A percentile compares a stretch with the other conserved stretches of the same genome.
phyloP scores from a whole-genome alignment of 2,329 filamentous ascomycete species.

The Zymoseptoria pseudotritici region DNA sequence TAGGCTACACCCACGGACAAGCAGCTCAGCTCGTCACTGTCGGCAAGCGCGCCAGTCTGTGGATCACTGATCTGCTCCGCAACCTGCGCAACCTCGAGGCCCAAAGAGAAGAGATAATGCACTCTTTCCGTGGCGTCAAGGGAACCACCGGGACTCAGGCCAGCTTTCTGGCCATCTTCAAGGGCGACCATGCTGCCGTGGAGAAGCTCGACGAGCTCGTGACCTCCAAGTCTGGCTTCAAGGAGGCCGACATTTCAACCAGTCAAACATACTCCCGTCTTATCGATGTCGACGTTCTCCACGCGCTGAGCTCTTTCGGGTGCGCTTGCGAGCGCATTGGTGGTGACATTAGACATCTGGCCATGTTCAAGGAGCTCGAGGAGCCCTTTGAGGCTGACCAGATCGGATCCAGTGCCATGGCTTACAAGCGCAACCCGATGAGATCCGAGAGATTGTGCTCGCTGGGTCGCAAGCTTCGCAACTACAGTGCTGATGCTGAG shows the following conservation, averaged over 20 bases:
- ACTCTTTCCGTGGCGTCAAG: slow-evolving; percentile 63
- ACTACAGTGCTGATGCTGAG: slow-evolving; percentile 48
- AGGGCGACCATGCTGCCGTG: slow-evolving; percentile 52
- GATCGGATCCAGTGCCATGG: slow-evolving; percentile 62
- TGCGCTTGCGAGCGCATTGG: slow-evolving; percentile 71
- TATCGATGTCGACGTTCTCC: slow-evolving; percentile 72
- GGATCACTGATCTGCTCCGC: slow-evolving; percentile 68
- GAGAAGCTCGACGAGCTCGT: slow-evolving; percentile 57
- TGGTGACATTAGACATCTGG: slow-evolving; percentile 66
- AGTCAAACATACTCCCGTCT: slow-evolving; percentile 73
- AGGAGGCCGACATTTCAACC: slow-evolving; percentile 55
- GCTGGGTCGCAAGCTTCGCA: slow-evolving; percentile 45
- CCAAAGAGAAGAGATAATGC: slow-evolving; percentile 55
- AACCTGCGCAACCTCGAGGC: slow-evolving; percentile 68
- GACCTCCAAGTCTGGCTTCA: slow-evolving; percentile 59
- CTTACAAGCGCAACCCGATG: slow-evolving; percentile 59
- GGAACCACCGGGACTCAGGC: slow-evolving; percentile 73
- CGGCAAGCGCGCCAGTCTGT: slow-evolving; percentile 62
- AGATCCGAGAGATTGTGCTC: slow-evolving; percentile 54
- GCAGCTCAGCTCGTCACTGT: slow-evolving; percentile 51
- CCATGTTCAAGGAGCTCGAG: slow-evolving; percentile 73
- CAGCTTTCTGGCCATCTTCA: slow-evolving; percentile 64
- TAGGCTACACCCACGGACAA: slow-evolving; percentile 71
- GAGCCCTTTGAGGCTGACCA: slow-evolving; percentile 76
- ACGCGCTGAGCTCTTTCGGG: slow-evolving; percentile 71